These are phyloP conservation scores for Epipyxis sp. DNA, from an alignment of 108 stramenopile genomes.

Conservation along the genomic window DNA sequence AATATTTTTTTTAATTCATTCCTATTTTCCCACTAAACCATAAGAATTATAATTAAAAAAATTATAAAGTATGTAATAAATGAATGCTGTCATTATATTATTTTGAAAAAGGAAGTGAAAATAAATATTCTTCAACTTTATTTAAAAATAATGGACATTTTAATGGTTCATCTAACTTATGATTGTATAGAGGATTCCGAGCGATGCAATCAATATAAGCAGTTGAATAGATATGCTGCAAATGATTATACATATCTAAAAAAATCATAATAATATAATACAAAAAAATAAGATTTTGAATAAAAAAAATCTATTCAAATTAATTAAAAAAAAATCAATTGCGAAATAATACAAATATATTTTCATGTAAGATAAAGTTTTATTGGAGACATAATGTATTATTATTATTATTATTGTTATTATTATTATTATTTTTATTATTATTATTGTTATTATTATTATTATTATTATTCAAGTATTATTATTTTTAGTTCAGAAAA, in stretches of 20 bases:
- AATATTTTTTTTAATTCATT: no score
- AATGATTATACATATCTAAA: constrained; percentile 1
- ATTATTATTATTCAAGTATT: background rate
- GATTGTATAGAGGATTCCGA: background rate
- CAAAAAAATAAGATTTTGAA: background rate
- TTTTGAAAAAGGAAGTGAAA: background rate
- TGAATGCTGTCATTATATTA: no score
- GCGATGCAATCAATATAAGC: background rate
- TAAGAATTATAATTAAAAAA: no score
- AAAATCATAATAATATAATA: no score
- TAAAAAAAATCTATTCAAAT: no score
- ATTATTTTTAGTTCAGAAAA: background rate
- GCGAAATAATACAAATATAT: no score
- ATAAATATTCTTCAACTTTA: constrained; percentile 23
- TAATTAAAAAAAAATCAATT: no score
- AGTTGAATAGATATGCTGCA: constrained; percentile 6
- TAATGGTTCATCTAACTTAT: background rate
- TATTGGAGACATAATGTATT: background rate
- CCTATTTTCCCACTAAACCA: no score
- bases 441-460: no score
- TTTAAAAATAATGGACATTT: background rate
- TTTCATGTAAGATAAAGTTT: background rate
- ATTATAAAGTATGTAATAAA: no score
- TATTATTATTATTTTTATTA: background rate
- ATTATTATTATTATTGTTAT: background rate